A percentile compares a stretch with the other conserved stretches of the same genome.
phyloP scores from a whole-genome alignment of 2,329 filamentous ascomycete genomes.

The Sclerotinia borealis region DNA sequence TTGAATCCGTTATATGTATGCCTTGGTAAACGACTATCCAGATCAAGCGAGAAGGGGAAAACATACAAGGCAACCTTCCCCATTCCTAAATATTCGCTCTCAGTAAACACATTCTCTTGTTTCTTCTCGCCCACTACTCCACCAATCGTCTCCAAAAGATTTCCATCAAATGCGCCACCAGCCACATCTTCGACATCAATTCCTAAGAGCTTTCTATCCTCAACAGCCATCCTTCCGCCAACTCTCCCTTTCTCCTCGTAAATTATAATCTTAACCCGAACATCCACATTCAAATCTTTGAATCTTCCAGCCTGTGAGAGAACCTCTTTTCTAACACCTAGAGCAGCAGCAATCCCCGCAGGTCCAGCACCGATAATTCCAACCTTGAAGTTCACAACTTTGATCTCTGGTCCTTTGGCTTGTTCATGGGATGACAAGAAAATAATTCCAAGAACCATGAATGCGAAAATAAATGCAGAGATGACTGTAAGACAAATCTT shows the following conservation, averaged over 20 bases:
- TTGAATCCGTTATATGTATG: no score
- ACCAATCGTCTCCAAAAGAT: not conserved
- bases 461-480: not conserved
- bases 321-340: not conserved
- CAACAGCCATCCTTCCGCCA: constrained; percentile 5
- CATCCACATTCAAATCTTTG: not conserved
- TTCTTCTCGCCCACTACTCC: not conserved
- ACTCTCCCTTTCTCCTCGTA: not conserved
- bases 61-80: not conserved
- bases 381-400: not conserved
- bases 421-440: not conserved
- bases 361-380: constrained; percentile 4
- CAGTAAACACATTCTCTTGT: not conserved
- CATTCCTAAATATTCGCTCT: not conserved
- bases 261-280: not conserved
- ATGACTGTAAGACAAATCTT: not conserved
- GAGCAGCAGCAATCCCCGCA: not conserved
- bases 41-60: not conserved
- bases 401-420: not conserved
- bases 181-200: constrained; percentile 9
- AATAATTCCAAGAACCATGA: not conserved
- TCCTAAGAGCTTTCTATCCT: not conserved
- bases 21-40: not conserved
- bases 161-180: not conserved
- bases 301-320: not conserved